These are phyloP conservation scores for Venturia pyrina DNA, from an alignment of 2,329 filamentous ascomycete species.

Conservation along the genomic window DNA sequence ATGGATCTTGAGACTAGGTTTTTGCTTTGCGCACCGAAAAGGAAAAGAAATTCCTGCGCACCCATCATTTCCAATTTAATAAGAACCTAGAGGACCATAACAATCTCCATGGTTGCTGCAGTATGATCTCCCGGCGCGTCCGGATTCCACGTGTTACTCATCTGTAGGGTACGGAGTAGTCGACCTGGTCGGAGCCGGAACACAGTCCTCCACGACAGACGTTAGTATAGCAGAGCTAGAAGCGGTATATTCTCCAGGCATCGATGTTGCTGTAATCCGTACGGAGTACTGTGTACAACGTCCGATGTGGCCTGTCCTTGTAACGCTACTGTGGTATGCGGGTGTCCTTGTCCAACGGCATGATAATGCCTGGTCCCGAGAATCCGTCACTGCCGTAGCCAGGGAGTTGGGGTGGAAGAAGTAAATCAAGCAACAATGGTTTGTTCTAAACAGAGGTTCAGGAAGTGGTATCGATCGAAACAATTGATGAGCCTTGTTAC, in stretches of 20 bases:
- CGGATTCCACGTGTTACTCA: background rate
- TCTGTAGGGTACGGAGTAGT: background rate
- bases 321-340: background rate
- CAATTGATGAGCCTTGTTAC: background rate
- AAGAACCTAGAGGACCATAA: background rate
- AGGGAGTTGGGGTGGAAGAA: background rate
- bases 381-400: background rate
- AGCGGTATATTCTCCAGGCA: background rate
- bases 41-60: background rate
- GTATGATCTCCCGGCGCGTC: background rate
- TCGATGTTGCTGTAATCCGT: background rate
- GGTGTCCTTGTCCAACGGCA: background rate
- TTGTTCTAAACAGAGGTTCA: background rate
- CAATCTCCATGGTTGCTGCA: background rate
- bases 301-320: background rate
- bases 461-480: background rate
- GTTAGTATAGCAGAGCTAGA: background rate
- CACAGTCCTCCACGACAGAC: background rate
- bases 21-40: background rate
- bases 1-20: background rate
- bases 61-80: background rate
- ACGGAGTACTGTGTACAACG: background rate
- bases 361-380: background rate
- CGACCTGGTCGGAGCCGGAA: background rate
- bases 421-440: background rate